Base-by-base conservation (phyloP, 305 asterid genomes). In the Stenogyne calaminthoides region DNA sequence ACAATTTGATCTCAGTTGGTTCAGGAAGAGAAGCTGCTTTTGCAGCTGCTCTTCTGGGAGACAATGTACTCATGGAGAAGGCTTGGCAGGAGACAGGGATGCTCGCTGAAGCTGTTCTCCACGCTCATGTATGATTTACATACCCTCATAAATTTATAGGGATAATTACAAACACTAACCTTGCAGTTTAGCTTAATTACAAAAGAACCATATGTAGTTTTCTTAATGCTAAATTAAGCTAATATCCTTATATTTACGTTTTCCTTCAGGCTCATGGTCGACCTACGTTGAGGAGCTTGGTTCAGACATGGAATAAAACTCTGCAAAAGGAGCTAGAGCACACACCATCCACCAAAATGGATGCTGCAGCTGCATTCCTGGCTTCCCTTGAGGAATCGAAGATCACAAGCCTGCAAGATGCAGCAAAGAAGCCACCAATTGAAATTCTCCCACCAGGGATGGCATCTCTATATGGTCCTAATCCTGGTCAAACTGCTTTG, bases 31-130 rank as follows among this genome's bases (percentile, higher is more conserved):
- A 95, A 84, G 97, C 98, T 42, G 97, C 99, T 75, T 95, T 95
- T 86, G 93, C 98, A 29, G 98, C 96, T 18, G 97, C 99, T 46
- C 90, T 95, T 71, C 82, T 95, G 91, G 99, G 99, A 64, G 99
- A 95, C 85, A 92, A 95, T 78, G 84, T 84, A 67, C 98, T 92
- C 76, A 92, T 95, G 99, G 99, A 95, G 85, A 95, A 91, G 83
- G 95, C 98, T 60, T 95, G 99, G 99, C 93, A 91, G 76, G 96
- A 93, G 14, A 95, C 99, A 4, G 99, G 98, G 76, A 95, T 95
- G 99, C 96, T 95, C 62, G 98, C 99, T 14, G 99, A 95, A 84
- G 97, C 99, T 67, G 78, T 75, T 67, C 78, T 75, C 57, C 74
- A 75, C 22, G 74, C 78, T 58, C 78, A 75, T 1, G 78, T 75